Conservation (phyloP, 2,329 filamentous ascomycete species). For the Colletotrichum echinochloae region DNA sequence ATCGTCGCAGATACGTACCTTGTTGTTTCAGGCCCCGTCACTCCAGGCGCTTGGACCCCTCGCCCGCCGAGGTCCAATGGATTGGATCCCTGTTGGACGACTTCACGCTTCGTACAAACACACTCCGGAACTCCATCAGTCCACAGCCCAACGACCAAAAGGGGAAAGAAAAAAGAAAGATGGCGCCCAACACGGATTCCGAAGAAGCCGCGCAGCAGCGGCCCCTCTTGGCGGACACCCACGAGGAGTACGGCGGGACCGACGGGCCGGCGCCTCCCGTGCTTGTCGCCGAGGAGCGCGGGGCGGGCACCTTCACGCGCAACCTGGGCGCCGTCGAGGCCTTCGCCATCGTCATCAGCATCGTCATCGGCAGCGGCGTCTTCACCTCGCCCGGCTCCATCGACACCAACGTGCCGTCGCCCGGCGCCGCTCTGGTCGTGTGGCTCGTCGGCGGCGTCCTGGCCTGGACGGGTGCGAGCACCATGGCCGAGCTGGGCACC, state of each 20-base stretch:
- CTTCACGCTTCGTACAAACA: slow-evolving; percentile 16
- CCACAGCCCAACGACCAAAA: slow-evolving; percentile 1
- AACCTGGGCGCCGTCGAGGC: slow-evolving; percentile 61
- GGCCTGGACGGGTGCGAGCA: slow-evolving; percentile 73
- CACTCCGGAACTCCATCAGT: not conserved
- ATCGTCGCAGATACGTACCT: too few species aligned
- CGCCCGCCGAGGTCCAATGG: not conserved
- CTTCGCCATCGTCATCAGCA: slow-evolving; percentile 71
- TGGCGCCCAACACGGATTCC: slow-evolving; percentile 15
- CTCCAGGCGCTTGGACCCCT: not conserved
- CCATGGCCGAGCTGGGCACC: slow-evolving; percentile 72
- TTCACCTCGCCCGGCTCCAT: slow-evolving; percentile 74
- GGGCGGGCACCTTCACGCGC: slow-evolving; percentile 52
- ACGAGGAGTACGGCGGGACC: slow-evolving; percentile 29
- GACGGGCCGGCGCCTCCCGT: slow-evolving; percentile 25
- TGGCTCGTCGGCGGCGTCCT: slow-evolving; percentile 72
- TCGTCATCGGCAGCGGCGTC: slow-evolving; percentile 74
- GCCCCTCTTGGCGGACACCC: slow-evolving; percentile 37
- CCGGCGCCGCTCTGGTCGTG: slow-evolving; percentile 66
- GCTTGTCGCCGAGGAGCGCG: slow-evolving; percentile 26
- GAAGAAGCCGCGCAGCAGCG: slow-evolving; percentile 18
- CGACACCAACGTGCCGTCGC: slow-evolving; percentile 72
- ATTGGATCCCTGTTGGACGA: slow-evolving; percentile 27
- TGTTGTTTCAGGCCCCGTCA: not conserved
- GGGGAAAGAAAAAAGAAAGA: slow-evolving; percentile 4